These are phyloP conservation scores for Hordeum marinum DNA, from an alignment of 176 grass and related monocot genomes.

Conservation along the genomic window DNA sequence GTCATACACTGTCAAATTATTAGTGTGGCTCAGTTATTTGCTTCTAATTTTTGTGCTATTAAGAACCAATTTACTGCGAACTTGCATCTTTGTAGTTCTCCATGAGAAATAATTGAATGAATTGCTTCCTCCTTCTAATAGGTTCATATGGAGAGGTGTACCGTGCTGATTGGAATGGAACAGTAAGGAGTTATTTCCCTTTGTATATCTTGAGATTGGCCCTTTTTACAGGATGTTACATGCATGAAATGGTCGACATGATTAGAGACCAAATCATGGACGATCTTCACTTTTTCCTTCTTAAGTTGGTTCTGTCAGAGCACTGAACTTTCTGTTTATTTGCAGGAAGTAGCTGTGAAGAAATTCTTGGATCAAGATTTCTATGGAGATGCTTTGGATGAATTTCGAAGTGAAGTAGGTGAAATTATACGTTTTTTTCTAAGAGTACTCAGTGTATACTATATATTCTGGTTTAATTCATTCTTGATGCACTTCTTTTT, in stretches of 20 bases:
- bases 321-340: slow-evolving; percentile 29
- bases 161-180: slow-evolving; percentile 97
- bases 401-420: slow-evolving; percentile 97
- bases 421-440: slow-evolving; percentile 43
- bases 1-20: slow-evolving; percentile 6
- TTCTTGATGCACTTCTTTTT: slow-evolving; percentile 14
- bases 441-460: slow-evolving; percentile 1
- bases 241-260: not conserved
- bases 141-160: slow-evolving; percentile 99
- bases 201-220: slow-evolving; percentile 35
- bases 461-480: slow-evolving; percentile 22
- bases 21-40: slow-evolving; percentile 1
- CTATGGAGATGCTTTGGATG: slow-evolving; percentile 96
- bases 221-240: not conserved
- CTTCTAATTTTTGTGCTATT: slow-evolving; percentile 13
- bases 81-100: slow-evolving; percentile 7
- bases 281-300: not conserved
- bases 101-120: slow-evolving; percentile 27
- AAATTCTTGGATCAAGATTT: slow-evolving; percentile 99
- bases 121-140: slow-evolving; percentile 33
- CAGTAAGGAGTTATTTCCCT: slow-evolving; percentile 50
- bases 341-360: slow-evolving; percentile 99
- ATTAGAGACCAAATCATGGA: slow-evolving; percentile 21
- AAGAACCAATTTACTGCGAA: slow-evolving; percentile 11
- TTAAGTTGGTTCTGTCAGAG: not conserved